phyloP scores from a whole-genome alignment of 2,329 filamentous ascomycete genomes.

The Alternaria metachromatica region DNA sequence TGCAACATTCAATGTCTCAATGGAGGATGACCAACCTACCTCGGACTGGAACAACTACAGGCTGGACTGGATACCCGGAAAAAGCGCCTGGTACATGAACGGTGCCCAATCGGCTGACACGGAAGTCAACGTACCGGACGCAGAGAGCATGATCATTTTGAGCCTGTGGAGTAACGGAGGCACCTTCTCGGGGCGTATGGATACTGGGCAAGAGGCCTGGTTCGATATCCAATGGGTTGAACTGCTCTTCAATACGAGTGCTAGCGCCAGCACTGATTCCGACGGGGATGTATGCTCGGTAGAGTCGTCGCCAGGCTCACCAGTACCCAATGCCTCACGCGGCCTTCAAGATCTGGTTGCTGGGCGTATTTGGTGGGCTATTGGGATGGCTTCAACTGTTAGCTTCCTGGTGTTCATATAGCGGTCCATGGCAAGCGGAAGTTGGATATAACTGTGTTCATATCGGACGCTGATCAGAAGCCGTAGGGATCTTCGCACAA shows the following conservation, averaged over 20 bases:
- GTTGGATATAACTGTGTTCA: too few species aligned
- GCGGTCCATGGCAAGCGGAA: too few species aligned
- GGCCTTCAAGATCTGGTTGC: background rate
- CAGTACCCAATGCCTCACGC: background rate
- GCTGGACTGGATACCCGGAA: constrained; percentile 11
- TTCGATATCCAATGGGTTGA: constrained; percentile 21
- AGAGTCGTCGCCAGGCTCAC: constrained; percentile 5
- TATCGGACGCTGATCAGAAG: too few species aligned
- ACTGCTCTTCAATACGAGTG: constrained; percentile 15
- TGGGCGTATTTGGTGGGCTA: background rate
- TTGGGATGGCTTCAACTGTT: background rate
- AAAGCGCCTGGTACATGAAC: constrained; percentile 21
- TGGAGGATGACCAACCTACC: background rate
- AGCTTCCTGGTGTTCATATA: background rate
- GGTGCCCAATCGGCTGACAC: constrained; percentile 3
- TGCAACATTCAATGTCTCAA: constrained; percentile 15
- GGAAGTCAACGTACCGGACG: constrained; percentile 8
- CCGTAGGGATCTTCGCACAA: too few species aligned
- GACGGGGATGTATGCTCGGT: background rate
- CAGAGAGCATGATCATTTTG: constrained; percentile 13
- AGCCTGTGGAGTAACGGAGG: constrained; percentile 22
- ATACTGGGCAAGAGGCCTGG: constrained; percentile 6
- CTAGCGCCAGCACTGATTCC: background rate
- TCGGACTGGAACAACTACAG: constrained; percentile 19
- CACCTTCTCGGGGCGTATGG: constrained; percentile 13